phyloP scores from a whole-genome alignment of 2,329 filamentous ascomycete genomes.

The Parastagonospora nodorum region DNA sequence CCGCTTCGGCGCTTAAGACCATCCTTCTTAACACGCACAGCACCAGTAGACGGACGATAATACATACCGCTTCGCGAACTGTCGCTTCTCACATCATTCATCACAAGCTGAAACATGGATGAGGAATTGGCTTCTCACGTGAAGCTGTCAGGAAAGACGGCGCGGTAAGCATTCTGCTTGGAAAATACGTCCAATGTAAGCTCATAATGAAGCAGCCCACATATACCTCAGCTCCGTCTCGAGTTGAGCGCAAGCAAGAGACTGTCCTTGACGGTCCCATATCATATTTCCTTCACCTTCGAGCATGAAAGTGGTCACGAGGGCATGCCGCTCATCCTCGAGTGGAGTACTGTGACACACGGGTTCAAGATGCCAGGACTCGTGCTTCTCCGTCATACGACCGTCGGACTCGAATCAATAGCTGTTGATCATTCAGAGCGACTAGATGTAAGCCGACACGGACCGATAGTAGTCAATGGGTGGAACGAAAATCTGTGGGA shows the following conservation, averaged over 20 bases:
- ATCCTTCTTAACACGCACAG: neutral
- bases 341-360: neutral
- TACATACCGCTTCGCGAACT: neutral
- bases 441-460: neutral
- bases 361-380: neutral
- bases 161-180: neutral
- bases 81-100: neutral
- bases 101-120: neutral
- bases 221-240: neutral
- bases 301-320: neutral
- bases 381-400: neutral
- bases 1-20: neutral
- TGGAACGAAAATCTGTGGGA: constrained; percentile 5
- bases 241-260: neutral
- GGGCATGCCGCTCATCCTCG: neutral
- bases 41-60: neutral
- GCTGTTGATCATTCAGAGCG: neutral
- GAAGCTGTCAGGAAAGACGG: neutral
- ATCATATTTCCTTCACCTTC: neutral
- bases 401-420: neutral
- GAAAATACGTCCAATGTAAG: neutral
- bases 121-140: neutral
- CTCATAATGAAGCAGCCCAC: neutral
- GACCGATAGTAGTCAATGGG: constrained; percentile 1
- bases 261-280: neutral